A percentile compares a stretch with the other conserved stretches of the same genome.
Conservation (phyloP, 148 eudicot species). For the Diospyros lotus region DNA sequence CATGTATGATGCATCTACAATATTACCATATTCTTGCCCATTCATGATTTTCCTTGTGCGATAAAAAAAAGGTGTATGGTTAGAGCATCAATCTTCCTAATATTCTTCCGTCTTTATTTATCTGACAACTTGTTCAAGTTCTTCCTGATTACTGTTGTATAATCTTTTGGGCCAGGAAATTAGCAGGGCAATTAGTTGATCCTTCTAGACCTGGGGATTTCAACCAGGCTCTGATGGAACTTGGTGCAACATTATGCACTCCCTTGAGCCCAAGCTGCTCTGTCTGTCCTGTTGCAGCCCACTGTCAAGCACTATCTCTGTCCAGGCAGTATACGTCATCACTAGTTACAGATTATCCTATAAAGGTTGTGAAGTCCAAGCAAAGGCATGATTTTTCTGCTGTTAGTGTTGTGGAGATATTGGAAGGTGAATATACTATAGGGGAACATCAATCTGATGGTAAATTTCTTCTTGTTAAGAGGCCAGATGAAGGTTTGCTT, state of each 20-base stretch:
- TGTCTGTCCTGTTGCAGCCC: conserved; percentile 62
- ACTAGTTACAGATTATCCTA: conserved; percentile 75
- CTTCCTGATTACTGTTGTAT: background rate
- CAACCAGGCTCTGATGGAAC: conserved; percentile 97
- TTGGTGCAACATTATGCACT: conserved; percentile 88
- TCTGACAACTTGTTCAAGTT: background rate
- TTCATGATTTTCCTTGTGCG: background rate
- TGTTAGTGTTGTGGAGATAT: conserved; percentile 81
- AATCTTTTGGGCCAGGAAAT: conserved; percentile 45
- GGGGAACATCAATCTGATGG: conserved; percentile 27
- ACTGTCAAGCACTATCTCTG: conserved; percentile 63
- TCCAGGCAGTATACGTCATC: conserved; percentile 33
- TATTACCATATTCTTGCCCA: too few species aligned
- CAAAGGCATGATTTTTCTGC: conserved; percentile 80
- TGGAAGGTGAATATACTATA: conserved; percentile 20
- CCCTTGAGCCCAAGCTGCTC: conserved; percentile 62
- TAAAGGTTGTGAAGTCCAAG: conserved; percentile 68
- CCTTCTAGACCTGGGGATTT: conserved; percentile 85
- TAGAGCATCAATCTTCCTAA: background rate
- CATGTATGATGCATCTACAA: background rate
- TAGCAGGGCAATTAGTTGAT: conserved; percentile 88
- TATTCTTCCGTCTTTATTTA: background rate
- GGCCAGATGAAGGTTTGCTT: conserved; percentile 88
- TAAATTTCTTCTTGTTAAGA: conserved; percentile 75
- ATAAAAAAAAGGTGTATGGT: background rate